phyloP scores from a whole-genome alignment of 345 rosid species.

The Chamaenerion angustifolium region DNA sequence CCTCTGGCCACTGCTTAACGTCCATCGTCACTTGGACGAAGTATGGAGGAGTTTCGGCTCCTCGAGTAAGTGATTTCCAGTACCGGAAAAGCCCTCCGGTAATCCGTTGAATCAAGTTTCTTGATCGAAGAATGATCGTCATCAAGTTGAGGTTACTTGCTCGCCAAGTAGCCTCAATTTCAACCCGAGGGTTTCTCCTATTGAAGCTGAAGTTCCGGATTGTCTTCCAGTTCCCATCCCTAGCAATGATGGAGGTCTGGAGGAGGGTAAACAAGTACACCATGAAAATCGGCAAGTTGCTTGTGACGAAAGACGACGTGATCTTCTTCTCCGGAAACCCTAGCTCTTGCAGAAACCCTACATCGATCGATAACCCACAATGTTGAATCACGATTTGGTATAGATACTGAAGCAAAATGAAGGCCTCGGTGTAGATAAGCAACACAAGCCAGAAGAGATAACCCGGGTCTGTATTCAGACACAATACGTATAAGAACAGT shows the following conservation, averaged over 20 bases:
- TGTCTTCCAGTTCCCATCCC: conserved; percentile 17
- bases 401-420: conserved; percentile 23
- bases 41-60: conserved; percentile 33
- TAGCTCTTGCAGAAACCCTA: conserved; percentile 17
- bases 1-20: conserved; percentile 28
- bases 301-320: conserved; percentile 21
- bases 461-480: conserved; percentile 23
- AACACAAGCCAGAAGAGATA: conserved; percentile 28
- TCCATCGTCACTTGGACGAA: conserved; percentile 33
- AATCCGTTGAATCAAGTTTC: conserved; percentile 2
- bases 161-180: conserved; percentile 2
- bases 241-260: conserved; percentile 20
- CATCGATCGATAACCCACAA: conserved; percentile 13
- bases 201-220: conserved; percentile 5
- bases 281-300: conserved; percentile 25
- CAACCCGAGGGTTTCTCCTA: conserved; percentile 7
- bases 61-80: conserved; percentile 26
- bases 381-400: conserved; percentile 34
- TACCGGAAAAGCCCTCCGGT: conserved; percentile 15
- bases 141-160: conserved; percentile 8
- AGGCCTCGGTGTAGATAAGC: conserved; percentile 29
- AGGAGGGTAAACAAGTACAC: conserved; percentile 30
- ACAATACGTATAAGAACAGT: conserved; percentile 29
- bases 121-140: conserved; percentile 5
- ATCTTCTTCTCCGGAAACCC: conserved; percentile 29